Evolutionary conservation across 2,329 filamentous ascomycete species (phyloP).

Genomic region (Spiromastix sp.): DNA sequence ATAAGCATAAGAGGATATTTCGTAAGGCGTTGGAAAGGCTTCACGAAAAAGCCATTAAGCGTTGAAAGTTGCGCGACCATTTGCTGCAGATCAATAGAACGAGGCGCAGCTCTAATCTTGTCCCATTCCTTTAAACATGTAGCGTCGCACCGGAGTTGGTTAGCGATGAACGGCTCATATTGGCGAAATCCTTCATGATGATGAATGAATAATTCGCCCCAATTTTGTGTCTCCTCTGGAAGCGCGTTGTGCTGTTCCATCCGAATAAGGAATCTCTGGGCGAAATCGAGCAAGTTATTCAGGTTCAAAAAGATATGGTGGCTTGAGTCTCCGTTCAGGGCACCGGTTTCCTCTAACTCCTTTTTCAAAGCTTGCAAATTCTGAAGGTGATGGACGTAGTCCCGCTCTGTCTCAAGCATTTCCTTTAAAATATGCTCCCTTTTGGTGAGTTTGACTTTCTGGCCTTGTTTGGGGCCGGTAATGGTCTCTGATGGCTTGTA

Average conservation of each 20-base stretch:
- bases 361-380: slow-evolving; percentile 89
- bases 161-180: slow-evolving; percentile 95
- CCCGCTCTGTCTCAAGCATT: slow-evolving; percentile 86
- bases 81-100: slow-evolving; percentile 55
- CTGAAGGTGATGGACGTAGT: slow-evolving; percentile 95
- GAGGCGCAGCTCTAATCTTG: slow-evolving; percentile 60
- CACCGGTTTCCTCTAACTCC: slow-evolving; percentile 74
- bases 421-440: slow-evolving; percentile 87
- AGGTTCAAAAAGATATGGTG: slow-evolving; percentile 96
- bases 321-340: slow-evolving; percentile 78
- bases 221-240: slow-evolving; percentile 66
- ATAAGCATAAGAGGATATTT: slow-evolving; percentile 89
- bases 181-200: slow-evolving; percentile 84
- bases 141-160: slow-evolving; percentile 81
- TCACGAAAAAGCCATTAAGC: slow-evolving; percentile 83
- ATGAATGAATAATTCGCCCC: slow-evolving; percentile 81
- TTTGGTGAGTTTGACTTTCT: slow-evolving; percentile 50
- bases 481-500: slow-evolving; percentile 46
- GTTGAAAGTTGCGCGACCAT: slow-evolving; percentile 83
- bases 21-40: slow-evolving; percentile 89
- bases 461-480: slow-evolving; percentile 40
- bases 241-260: slow-evolving; percentile 92
- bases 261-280: slow-evolving; percentile 86
- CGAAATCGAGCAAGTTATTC: slow-evolving; percentile 89
- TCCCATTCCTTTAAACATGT: slow-evolving; percentile 79